Percentiles rank a stretch among this genome's conserved stretches.
Evolutionary conservation across 2,329 filamentous ascomycete genomes (phyloP).

Genomic region (Penicillium crustosum): DNA sequence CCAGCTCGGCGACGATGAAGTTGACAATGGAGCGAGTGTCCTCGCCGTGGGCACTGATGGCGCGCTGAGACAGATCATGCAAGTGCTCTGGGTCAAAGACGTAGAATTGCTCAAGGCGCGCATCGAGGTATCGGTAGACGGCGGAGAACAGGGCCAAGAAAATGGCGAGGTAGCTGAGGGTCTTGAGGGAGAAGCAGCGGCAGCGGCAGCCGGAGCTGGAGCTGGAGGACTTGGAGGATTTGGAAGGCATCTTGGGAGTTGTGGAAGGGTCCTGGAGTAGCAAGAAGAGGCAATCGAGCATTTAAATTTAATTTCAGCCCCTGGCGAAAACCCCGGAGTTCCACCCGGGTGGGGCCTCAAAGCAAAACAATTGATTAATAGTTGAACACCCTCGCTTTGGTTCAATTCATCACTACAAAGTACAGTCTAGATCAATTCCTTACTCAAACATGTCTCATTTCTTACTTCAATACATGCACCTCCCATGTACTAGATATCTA

Average conservation of each 20-base stretch:
- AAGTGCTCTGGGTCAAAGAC: conserved; percentile 70
- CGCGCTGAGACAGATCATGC: conserved; percentile 65
- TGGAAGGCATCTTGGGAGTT: conserved; percentile 24
- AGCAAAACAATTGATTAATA: conserved; percentile 3
- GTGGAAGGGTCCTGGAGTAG: neutral
- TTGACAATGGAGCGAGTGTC: conserved; percentile 68
- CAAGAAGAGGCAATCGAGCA: conserved; percentile 5
- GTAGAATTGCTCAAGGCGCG: conserved; percentile 59
- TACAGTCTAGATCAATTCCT: neutral
- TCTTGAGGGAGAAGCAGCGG: conserved; percentile 31
- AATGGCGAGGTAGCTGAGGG: conserved; percentile 34
- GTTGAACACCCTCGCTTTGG: neutral
- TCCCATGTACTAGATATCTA: neutral
- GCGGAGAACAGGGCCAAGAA: conserved; percentile 39
- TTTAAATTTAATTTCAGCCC: conserved; percentile 15
- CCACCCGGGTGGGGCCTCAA: conserved; percentile 14
- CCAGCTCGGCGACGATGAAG: conserved; percentile 69
- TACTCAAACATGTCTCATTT: neutral
- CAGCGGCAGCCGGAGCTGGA: conserved; percentile 24
- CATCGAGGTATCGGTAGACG: conserved; percentile 39
- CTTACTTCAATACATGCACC: neutral
- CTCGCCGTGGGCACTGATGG: conserved; percentile 69
- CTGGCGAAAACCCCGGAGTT: conserved; percentile 20
- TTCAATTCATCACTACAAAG: neutral
- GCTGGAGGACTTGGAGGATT: conserved; percentile 26